Conservation (phyloP, 306 rosid genomes). For the Mimosa bimucronata region DNA sequence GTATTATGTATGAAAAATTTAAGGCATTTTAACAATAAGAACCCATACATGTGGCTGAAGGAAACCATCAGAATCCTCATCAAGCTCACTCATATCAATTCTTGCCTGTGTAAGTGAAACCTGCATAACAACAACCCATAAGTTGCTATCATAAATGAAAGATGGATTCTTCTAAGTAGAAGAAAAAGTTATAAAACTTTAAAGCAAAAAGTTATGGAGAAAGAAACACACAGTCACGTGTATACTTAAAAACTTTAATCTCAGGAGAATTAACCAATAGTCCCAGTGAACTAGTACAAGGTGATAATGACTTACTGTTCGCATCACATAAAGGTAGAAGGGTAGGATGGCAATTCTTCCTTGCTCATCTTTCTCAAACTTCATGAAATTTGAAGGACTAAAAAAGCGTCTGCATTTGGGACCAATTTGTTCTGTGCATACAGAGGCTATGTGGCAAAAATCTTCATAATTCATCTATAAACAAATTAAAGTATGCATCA, state of each 20-base stretch:
- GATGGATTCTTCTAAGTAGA: slow-evolving; percentile 29
- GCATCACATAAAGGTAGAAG: slow-evolving; percentile 98
- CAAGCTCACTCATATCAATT: slow-evolving; percentile 99
- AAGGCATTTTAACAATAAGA: slow-evolving; percentile 36
- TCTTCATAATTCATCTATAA: slow-evolving; percentile 97
- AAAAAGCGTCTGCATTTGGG: slow-evolving; percentile 93
- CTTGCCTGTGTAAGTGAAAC: slow-evolving; percentile 99
- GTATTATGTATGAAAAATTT: slow-evolving; percentile 1
- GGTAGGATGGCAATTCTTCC: slow-evolving; percentile 99
- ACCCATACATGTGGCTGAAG: slow-evolving; percentile 83
- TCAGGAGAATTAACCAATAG: slow-evolving; percentile 24
- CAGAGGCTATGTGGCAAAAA: slow-evolving; percentile 98
- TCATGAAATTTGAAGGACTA: slow-evolving; percentile 99
- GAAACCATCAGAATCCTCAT: slow-evolving; percentile 97
- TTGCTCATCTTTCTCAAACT: slow-evolving; percentile 97
- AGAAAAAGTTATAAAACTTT: slow-evolving; percentile 11
- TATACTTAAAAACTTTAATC: neutral
- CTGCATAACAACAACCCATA: slow-evolving; percentile 54
- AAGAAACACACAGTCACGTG: neutral
- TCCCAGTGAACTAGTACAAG: slow-evolving; percentile 4
- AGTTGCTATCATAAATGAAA: slow-evolving; percentile 28
- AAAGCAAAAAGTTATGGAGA: slow-evolving; percentile 8
- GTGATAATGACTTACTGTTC: slow-evolving; percentile 70
- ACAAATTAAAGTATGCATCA: slow-evolving; percentile 38
- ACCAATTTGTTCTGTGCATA: slow-evolving; percentile 98